These are phyloP conservation scores for Nicotiana knightiana DNA, from an alignment of 257 asterid genomes.

Conservation along the genomic window DNA sequence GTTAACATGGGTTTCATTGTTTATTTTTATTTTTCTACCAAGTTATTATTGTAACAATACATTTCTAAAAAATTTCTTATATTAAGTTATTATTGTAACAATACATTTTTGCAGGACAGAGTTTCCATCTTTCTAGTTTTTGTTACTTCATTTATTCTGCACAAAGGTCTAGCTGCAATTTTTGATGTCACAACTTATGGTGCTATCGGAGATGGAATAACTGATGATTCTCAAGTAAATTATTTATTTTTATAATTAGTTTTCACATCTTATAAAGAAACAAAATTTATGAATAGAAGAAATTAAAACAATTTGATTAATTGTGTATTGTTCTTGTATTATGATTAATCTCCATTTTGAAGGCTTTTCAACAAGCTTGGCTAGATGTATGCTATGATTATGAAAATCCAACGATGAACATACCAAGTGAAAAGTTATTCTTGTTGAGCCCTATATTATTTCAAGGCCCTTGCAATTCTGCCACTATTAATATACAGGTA, in stretches of 20 bases:
- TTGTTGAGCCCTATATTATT: slow-evolving; percentile 21
- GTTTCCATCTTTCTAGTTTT: not conserved
- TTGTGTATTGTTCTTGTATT: not conserved
- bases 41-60: too few relatives aligned
- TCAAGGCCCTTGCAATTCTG: slow-evolving; percentile 38
- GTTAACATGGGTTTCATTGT: too few relatives aligned
- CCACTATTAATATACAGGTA: slow-evolving; percentile 29
- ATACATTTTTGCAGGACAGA: not conserved
- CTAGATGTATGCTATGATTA: not conserved
- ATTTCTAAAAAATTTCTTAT: too few relatives aligned
- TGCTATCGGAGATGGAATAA: not conserved
- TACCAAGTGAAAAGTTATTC: slow-evolving; percentile 22
- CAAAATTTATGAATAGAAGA: not conserved
- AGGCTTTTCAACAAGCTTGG: not conserved
- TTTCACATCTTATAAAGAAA: not conserved
- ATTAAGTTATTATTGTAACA: not conserved
- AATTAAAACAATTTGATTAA: too few relatives aligned
- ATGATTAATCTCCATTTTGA: not conserved
- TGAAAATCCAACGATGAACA: slow-evolving; percentile 6
- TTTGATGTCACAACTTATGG: not conserved
- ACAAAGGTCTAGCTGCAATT: not conserved
- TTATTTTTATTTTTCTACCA: too few relatives aligned
- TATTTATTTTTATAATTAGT: too few relatives aligned
- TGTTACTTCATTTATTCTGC: not conserved
- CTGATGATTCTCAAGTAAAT: not conserved